Base-by-base conservation (phyloP, 73 alveolate genomes). In the Symbiodinium pilosum region DNA sequence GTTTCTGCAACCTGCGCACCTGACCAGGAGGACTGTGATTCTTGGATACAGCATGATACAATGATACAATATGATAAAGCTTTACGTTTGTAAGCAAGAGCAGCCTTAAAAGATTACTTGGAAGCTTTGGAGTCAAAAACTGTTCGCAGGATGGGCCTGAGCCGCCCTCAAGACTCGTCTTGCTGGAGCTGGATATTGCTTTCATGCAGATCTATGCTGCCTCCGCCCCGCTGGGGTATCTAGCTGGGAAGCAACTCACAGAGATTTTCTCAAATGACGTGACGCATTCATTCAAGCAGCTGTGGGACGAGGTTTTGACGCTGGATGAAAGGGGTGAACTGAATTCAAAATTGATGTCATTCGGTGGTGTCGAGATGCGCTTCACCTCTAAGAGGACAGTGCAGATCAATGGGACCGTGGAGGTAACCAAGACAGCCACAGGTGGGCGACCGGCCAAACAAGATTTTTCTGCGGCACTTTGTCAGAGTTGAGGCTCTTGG, bases 121-220 rank as follows among this genome's bases (percentile, higher is more conserved):
- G 2, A 38, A 30, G 24, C 81, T n/a, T n/a, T n/a, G n/a, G n/a
- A n/a, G n/a, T n/a, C n/a, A n/a, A n/a, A n/a, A n/a, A n/a, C n/a
- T n/a, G n/a, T n/a, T n/a, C n/a, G n/a, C n/a, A n/a, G n/a, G n/a
- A n/a, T n/a, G n/a, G n/a, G n/a, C n/a, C n/a, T n/a, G n/a, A n/a
- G n/a, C n/a, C n/a, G n/a, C n/a, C n/a, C n/a, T n/a, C 81, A n/a
- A 34, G 81, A 28, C 34, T 26, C 39, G 81, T 64, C 0, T 28
- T 64, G 81, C 81, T 64, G 81, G 81, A 64, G 81, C 81, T 64
- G 39, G 81, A 64, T 20, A 64, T 64, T 64, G 20, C 81, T 26
- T 64, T n/a, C 30, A 64, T 64, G 81, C 81, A 64, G 38, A 28
- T 64, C 34, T 64, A 64, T 64, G 81, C 38, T 28, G 81, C 81